phyloP scores from a whole-genome alignment of 345 rosid species.

The Pistacia vera region DNA sequence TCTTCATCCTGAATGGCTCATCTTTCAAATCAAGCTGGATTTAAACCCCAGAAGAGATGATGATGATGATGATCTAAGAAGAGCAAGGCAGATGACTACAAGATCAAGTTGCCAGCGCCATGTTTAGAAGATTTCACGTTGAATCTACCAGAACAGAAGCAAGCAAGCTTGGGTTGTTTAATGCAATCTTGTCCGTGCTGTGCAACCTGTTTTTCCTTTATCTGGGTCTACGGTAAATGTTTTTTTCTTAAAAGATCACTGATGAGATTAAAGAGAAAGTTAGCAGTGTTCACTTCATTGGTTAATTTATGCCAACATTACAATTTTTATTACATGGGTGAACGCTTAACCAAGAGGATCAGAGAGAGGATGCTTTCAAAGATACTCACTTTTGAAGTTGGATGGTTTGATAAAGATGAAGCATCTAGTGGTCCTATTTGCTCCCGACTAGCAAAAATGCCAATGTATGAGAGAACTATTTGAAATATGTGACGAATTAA shows the following conservation, averaged over 20 bases:
- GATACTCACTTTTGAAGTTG: too few relatives aligned
- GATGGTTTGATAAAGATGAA: too few relatives aligned
- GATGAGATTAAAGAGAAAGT: conserved; percentile 51
- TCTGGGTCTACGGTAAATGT: conserved; percentile 55
- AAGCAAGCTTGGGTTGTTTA: conserved; percentile 52
- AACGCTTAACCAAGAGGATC: too few relatives aligned
- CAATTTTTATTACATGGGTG: conserved; percentile 61
- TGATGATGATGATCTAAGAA: conserved; percentile 8
- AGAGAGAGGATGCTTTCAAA: too few relatives aligned
- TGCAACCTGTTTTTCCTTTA: conserved; percentile 58
- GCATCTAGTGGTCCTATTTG: too few relatives aligned
- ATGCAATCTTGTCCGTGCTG: conserved; percentile 57
- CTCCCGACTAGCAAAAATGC: too few relatives aligned
- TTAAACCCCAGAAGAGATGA: not conserved
- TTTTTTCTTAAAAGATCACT: conserved; percentile 43
- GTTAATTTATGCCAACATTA: conserved; percentile 61
- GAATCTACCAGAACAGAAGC: conserved; percentile 71
- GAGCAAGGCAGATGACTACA: not conserved
- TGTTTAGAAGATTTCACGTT: conserved; percentile 54
- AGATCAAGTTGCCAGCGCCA: conserved; percentile 32
- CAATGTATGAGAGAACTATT: too few relatives aligned
- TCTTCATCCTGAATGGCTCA: not conserved
- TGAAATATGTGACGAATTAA: too few relatives aligned
- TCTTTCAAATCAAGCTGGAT: conserved; percentile 41
- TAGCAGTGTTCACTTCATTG: conserved; percentile 45